Conservation (phyloP, 2,329 filamentous ascomycete genomes). For the Elsinoe necatrix region DNA sequence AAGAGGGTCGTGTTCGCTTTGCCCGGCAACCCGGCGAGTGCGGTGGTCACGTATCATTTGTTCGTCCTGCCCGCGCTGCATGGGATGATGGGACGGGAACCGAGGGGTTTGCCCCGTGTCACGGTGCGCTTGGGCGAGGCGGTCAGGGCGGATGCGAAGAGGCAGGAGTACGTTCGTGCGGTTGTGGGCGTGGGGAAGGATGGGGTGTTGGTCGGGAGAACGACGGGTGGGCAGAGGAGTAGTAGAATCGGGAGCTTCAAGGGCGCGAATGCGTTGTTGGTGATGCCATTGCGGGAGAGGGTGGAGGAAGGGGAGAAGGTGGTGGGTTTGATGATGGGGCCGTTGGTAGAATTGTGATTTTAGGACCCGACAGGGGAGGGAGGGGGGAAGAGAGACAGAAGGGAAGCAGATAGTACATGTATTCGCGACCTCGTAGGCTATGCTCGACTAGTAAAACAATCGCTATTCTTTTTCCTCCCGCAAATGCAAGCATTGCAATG, state of each 20-base stretch:
- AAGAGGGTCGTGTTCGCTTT: slow-evolving; percentile 76
- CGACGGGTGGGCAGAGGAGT: slow-evolving; percentile 85
- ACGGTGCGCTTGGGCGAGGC: slow-evolving; percentile 64
- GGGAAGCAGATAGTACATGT: background rate
- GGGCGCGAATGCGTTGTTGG: slow-evolving; percentile 78
- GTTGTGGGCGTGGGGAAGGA: slow-evolving; percentile 56
- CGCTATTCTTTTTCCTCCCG: background rate
- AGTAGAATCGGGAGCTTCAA: slow-evolving; percentile 82
- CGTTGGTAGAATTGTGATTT: slow-evolving; percentile 24
- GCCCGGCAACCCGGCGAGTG: slow-evolving; percentile 88
- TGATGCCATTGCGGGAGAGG: slow-evolving; percentile 52
- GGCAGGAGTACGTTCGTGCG: slow-evolving; percentile 87
- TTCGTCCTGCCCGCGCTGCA: slow-evolving; percentile 87
- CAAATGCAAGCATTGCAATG: background rate
- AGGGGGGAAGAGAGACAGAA: background rate
- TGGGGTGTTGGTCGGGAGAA: slow-evolving; percentile 63
- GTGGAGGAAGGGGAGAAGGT: slow-evolving; percentile 53
- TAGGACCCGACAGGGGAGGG: background rate
- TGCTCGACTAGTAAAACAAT: background rate
- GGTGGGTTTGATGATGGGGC: slow-evolving; percentile 71
- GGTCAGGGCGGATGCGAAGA: slow-evolving; percentile 61
- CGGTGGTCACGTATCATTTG: slow-evolving; percentile 85
- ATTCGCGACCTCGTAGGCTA: background rate
- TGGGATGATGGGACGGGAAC: slow-evolving; percentile 59
- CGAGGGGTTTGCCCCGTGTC: slow-evolving; percentile 62